A percentile compares a stretch with the other conserved stretches of the same genome.
Evolutionary conservation across 2,329 filamentous ascomycete genomes (phyloP).

Genomic region (Talaromyces marneffei): DNA sequence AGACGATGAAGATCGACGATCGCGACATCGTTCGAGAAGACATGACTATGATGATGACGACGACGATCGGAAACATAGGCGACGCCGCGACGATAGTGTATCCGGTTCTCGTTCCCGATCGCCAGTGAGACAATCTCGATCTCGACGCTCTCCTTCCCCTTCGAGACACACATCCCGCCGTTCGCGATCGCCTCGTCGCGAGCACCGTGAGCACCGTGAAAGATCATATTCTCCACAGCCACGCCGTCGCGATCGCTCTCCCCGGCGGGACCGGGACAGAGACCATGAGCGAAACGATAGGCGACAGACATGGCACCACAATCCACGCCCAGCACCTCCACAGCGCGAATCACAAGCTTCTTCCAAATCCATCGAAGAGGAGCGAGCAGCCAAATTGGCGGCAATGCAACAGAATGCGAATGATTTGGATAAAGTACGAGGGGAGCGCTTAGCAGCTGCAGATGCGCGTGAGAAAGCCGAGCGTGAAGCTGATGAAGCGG

Average conservation of each 20-base stretch:
- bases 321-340: constrained; percentile 18
- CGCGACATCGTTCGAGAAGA: constrained; percentile 16
- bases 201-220: constrained; percentile 17
- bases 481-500: constrained; percentile 60
- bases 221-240: constrained; percentile 20
- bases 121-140: constrained; percentile 29
- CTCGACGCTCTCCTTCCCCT: constrained; percentile 30
- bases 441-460: constrained; percentile 58
- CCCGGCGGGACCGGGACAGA: constrained; percentile 19
- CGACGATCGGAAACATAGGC: constrained; percentile 27
- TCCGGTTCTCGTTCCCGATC: constrained; percentile 21
- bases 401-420: constrained; percentile 66
- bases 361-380: constrained; percentile 37
- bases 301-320: constrained; percentile 26
- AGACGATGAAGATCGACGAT: constrained; percentile 19
- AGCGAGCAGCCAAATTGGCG: constrained; percentile 60
- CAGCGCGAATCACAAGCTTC: constrained; percentile 9
- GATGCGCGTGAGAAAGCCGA: constrained; percentile 59
- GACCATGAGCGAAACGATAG: constrained; percentile 26
- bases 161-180: constrained; percentile 21
- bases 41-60: constrained; percentile 18
- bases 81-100: constrained; percentile 28
- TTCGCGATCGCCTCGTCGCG: constrained; percentile 9
- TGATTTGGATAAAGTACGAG: constrained; percentile 62
- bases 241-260: constrained; percentile 33